Evolutionary conservation across 768 basidiomycete genomes (phyloP).

Genomic region (Thelephora ganbajun): DNA sequence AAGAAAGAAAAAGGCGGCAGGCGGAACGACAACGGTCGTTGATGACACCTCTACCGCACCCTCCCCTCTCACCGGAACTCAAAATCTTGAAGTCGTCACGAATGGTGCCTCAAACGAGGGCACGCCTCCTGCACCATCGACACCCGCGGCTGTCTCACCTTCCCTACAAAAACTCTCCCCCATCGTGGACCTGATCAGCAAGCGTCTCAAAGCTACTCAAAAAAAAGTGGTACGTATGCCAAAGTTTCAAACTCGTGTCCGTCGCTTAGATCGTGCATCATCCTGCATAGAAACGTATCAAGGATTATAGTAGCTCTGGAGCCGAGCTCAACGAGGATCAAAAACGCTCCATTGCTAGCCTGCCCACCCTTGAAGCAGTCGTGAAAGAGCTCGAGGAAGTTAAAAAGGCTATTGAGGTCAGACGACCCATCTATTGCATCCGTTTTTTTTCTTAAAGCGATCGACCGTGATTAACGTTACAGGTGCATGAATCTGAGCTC

Average conservation of each 20-base stretch:
- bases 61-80: background rate
- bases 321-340: slow-evolving; percentile 79
- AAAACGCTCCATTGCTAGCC: slow-evolving; percentile 52
- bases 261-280: background rate
- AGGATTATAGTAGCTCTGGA: slow-evolving; percentile 55
- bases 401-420: slow-evolving; percentile 73
- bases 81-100: background rate
- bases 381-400: slow-evolving; percentile 77
- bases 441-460: slow-evolving; percentile 1
- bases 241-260: background rate
- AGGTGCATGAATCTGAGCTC: slow-evolving; percentile 55
- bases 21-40: slow-evolving; percentile 32
- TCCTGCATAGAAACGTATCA: slow-evolving; percentile 48
- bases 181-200: slow-evolving; percentile 64
- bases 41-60: slow-evolving; percentile 28
- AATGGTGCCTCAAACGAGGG: background rate
- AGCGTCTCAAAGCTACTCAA: slow-evolving; percentile 58
- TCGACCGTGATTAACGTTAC: background rate
- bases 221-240: slow-evolving; percentile 67
- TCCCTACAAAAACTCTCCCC: slow-evolving; percentile 43
- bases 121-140: background rate
- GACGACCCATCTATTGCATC: background rate
- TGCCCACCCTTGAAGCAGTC: slow-evolving; percentile 64
- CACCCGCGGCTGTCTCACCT: slow-evolving; percentile 9
- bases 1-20: slow-evolving; percentile 52